Conservation (phyloP, 371 early-diverging fungal genomes). For the Apophysomyces trapeziformis region DNA sequence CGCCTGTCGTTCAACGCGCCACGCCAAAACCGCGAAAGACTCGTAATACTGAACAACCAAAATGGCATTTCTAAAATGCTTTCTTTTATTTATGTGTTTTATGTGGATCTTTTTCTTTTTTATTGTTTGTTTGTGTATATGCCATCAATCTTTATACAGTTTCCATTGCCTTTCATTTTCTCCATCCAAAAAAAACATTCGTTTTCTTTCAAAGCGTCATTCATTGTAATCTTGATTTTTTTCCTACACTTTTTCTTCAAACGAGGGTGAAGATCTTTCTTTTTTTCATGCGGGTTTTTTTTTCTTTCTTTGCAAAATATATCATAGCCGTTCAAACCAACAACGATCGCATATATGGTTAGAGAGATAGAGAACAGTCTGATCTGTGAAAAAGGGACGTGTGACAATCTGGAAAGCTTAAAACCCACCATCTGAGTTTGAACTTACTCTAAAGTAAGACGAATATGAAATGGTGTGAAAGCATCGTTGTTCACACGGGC, state of each 20-base stretch:
- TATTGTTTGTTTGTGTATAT: conserved; percentile 6
- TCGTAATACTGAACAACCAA: conserved; percentile 29
- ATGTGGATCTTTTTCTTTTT: conserved; percentile 1
- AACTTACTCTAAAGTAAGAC: no score
- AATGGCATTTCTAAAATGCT: conserved; percentile 29
- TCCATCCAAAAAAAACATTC: neutral
- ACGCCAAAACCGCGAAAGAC: conserved; percentile 18
- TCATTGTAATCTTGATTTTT: conserved; percentile 1
- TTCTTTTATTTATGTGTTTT: conserved; percentile 5
- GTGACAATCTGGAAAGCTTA: no score
- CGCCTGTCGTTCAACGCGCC: conserved; percentile 3
- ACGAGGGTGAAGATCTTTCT: conserved; percentile 6
- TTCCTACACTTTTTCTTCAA: neutral
- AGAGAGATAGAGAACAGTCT: no score
- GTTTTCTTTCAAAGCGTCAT: neutral
- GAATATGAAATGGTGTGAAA: no score
- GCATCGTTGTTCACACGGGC: no score
- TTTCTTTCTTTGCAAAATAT: neutral
- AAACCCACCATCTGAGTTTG: no score
- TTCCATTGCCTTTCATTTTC: conserved; percentile 5
- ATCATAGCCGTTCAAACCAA: no score
- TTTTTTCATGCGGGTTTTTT: neutral
- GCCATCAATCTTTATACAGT: conserved; percentile 2
- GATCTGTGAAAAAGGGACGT: no score
- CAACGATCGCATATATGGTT: no score